Evolutionary conservation across 208 protist species (phyloP).

Genomic region (Trypanosoma scelopori): DNA sequence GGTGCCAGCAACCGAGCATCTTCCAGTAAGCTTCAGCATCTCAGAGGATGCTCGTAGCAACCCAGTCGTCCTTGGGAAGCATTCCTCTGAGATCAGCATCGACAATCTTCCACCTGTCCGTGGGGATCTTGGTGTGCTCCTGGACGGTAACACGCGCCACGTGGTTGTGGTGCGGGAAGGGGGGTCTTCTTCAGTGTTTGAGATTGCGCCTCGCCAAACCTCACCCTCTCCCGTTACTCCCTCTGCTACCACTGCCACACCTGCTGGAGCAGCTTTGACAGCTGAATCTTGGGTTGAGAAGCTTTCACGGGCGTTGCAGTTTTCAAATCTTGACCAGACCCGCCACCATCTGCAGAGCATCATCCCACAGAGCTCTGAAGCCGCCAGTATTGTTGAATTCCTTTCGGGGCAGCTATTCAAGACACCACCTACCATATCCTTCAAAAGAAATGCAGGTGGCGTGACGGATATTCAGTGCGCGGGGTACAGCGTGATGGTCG

Average conservation of each 20-base stretch:
- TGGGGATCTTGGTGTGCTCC: constrained; percentile 16
- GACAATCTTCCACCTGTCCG: constrained; percentile 6
- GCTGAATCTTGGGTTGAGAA: constrained; percentile 53
- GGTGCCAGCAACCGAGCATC: constrained; percentile 44
- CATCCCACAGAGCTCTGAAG: constrained; percentile 38
- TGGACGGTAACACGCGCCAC: constrained; percentile 16
- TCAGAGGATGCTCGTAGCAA: constrained; percentile 6
- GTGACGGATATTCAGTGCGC: constrained; percentile 57
- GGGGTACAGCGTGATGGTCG: constrained; percentile 53
- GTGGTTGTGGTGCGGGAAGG: constrained; percentile 40
- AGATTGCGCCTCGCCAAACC: constrained; percentile 10
- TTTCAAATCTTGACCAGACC: constrained; percentile 40
- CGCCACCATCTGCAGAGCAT: constrained; percentile 46
- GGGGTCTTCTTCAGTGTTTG: constrained; percentile 19
- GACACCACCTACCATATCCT: constrained; percentile 56
- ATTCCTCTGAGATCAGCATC: constrained; percentile 8
- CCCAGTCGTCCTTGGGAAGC: constrained; percentile 10
- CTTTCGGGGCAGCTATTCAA: constrained; percentile 56
- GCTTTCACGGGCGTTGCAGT: constrained; percentile 49
- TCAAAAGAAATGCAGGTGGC: constrained; percentile 27
- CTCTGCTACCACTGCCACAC: neutral
- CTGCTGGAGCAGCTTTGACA: neutral
- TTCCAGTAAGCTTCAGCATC: constrained; percentile 20
- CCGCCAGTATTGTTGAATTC: constrained; percentile 51
- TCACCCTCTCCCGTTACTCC: neutral